Evolutionary conservation across 2,329 filamentous ascomycete species (phyloP), one percentile per base, ranked within the genome.

Genomic region (Fusarium sp.): DNA sequence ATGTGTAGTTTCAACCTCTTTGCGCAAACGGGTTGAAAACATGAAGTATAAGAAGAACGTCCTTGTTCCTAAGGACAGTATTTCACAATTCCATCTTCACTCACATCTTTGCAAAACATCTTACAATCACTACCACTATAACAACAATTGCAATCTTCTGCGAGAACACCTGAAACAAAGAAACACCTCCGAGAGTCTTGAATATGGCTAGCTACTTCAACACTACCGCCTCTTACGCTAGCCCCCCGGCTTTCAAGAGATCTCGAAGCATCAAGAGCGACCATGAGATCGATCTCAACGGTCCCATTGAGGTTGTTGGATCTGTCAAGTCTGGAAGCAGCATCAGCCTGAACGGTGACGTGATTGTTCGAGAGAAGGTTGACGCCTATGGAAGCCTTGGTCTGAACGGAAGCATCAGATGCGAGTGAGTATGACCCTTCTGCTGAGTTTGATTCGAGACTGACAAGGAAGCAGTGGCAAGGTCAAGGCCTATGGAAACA

Each of bases 401-500:
- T 9, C 78, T 86, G 33, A 80, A 80, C 23, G 85, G 85, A 39
- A 83, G 78, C 54, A 66, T 86, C 65, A 82, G 77, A 19, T 85
- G 83, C 80, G 79, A 79, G 84, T 85, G 73, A 60, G 83, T 79
- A 51, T 4, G 45, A 11, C 6, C 23, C 7, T 25, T 7, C 25
- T 7, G 39, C 21, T 11, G 8, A 8, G 15, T 5, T 3, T 18
- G 4, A 5, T n/a, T 6, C 7, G 7, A 21, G 41, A 7, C 63
- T 76, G 7, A 70, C n/a, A 23, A 21, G 23, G 11, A 9, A 25
- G 62, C 56, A 85, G 84, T 49, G 83, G 83, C 52, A 80, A 79
- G 52, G 79, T 86, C 66, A 86, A 86, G 68, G 83, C 84, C 4
- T 84, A 84, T 54, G 85, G 84, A 11, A 86, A 86, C 69, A 83